phyloP scores from a whole-genome alignment of 2,329 filamentous ascomycete genomes.

The Aspergillus fijiensis region DNA sequence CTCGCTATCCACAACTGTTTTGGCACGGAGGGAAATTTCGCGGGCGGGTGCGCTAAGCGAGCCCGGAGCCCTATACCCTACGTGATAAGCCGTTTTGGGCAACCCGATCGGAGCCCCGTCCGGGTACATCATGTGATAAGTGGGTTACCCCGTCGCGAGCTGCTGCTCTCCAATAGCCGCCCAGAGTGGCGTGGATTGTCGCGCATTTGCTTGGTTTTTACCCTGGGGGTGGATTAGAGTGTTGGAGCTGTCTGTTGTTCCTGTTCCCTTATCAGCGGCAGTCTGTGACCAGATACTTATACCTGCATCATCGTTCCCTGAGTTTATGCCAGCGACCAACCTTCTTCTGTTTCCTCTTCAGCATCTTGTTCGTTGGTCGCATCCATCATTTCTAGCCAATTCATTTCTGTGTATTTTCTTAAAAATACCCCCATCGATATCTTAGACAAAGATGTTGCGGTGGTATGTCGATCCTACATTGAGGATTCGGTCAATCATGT shows the following conservation, averaged over 20 bases:
- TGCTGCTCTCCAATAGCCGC: conserved; percentile 17
- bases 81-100: conserved; percentile 12
- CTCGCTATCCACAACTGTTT: conserved; percentile 30
- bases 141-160: conserved; percentile 12
- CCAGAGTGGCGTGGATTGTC: conserved; percentile 16
- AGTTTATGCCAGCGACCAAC: neutral
- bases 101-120: conserved; percentile 9
- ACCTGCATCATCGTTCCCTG: conserved; percentile 15
- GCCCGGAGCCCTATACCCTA: conserved; percentile 35
- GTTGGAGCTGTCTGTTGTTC: conserved; percentile 1
- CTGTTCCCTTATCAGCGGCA: conserved; percentile 21
- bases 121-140: conserved; percentile 19
- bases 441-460: conserved; percentile 34
- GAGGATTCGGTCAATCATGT: too few species aligned
- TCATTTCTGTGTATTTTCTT: neutral
- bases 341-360: conserved; percentile 2
- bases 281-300: conserved; percentile 13
- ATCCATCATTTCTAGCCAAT: neutral
- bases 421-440: neutral
- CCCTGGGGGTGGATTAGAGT: conserved; percentile 7
- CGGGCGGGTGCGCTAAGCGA: conserved; percentile 40
- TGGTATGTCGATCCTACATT: conserved; percentile 27
- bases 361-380: neutral
- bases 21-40: conserved; percentile 31
- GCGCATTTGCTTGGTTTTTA: conserved; percentile 2